Percentiles rank a stretch among this genome's conserved stretches.
phyloP scores from a whole-genome alignment of 345 rosid species.

The Salix koriyanagi region DNA sequence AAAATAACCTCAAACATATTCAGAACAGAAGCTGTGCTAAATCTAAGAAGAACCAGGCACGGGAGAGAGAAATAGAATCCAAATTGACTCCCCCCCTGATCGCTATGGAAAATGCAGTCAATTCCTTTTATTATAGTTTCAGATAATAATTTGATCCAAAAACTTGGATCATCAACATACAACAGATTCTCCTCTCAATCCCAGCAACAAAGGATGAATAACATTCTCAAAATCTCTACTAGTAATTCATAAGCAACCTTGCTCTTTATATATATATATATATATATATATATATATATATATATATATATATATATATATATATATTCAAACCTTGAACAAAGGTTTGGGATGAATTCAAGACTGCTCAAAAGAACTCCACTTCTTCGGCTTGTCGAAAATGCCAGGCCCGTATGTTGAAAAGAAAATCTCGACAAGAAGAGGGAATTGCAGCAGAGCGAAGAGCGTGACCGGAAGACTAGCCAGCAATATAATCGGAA shows the following conservation, averaged over 20 bases:
- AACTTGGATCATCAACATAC: not conserved
- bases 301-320: too few relatives aligned
- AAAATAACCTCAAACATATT: too few relatives aligned
- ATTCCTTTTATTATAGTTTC: not conserved
- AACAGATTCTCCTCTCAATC: not conserved
- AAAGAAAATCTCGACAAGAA: slow-evolving; percentile 55
- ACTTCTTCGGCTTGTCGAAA: slow-evolving; percentile 49
- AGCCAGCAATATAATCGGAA: slow-evolving; percentile 49
- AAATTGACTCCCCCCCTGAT: not conserved
- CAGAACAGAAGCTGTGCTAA: not conserved
- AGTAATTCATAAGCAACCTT: too few relatives aligned
- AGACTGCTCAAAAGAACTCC: not conserved
- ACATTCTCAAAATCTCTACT: not conserved
- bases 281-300: not conserved
- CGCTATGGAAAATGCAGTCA: not conserved
- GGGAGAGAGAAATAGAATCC: not conserved
- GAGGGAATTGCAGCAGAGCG: slow-evolving; percentile 58
- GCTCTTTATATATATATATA: too few relatives aligned
- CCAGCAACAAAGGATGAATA: not conserved
- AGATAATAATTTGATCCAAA: not conserved
- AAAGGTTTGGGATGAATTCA: not conserved
- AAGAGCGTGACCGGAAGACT: slow-evolving; percentile 57
- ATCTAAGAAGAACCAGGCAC: not conserved
- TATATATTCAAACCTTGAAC: not conserved
- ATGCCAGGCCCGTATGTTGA: slow-evolving; percentile 60